A percentile compares a stretch with the other conserved stretches of the same genome.
Conservation (phyloP, 1,139 yeast genomes). For the Wickerhamiella infanticola region DNA sequence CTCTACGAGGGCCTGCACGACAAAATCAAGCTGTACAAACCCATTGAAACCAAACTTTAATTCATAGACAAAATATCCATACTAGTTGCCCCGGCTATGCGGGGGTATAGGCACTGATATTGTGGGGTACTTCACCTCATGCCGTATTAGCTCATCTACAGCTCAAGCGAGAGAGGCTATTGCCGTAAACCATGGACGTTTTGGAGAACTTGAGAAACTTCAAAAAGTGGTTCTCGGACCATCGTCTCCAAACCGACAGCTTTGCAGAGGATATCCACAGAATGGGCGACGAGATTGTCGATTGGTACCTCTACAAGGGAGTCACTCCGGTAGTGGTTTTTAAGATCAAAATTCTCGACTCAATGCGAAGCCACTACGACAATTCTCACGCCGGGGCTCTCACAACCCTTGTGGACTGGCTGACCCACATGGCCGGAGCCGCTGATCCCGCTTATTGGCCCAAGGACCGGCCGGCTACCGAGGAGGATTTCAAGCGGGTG, state of each 20-base stretch:
- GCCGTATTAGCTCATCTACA: too few species aligned
- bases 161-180: too few species aligned
- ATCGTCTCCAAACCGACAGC: not conserved
- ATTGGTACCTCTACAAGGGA: not conserved
- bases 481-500: not conserved
- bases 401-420: not conserved
- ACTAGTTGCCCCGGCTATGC: too few species aligned
- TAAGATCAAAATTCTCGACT: not conserved
- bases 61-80: too few species aligned
- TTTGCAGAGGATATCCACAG: not conserved
- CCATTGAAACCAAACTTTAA: not conserved
- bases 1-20: conserved; percentile 20
- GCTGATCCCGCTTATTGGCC: conserved; percentile 1
- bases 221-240: not conserved
- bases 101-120: too few species aligned
- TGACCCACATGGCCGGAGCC: not conserved
- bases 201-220: not conserved
- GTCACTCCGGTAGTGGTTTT: not conserved
- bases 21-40: conserved; percentile 15
- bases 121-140: too few species aligned
- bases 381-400: not conserved
- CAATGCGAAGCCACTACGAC: not conserved
- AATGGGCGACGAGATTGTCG: not conserved
- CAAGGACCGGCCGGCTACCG: not conserved
- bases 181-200: too few species aligned